phyloP scores from a whole-genome alignment of 805 yeast species.

The Kurtzmaniella cleridarum region DNA sequence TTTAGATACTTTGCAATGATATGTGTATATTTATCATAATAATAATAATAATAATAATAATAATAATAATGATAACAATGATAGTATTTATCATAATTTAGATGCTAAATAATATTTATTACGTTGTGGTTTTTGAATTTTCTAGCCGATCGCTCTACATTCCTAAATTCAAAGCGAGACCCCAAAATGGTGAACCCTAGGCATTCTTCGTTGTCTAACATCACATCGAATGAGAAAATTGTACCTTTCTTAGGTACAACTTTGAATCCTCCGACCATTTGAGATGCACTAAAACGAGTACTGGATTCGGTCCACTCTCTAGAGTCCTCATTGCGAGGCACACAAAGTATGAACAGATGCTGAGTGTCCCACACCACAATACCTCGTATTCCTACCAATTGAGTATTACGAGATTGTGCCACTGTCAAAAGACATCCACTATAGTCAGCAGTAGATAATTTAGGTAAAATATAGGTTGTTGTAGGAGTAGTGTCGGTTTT shows the following conservation, averaged over 20 bases:
- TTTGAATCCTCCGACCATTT: constrained; percentile 56
- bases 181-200: constrained; percentile 69
- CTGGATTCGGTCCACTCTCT: constrained; percentile 30
- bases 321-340: constrained; percentile 32
- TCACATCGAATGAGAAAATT: constrained; percentile 48
- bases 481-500: constrained; percentile 16
- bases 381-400: constrained; percentile 60
- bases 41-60: too few species aligned
- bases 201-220: constrained; percentile 12
- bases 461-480: constrained; percentile 37
- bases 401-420: constrained; percentile 48
- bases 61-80: too few species aligned
- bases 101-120: constrained; percentile 39
- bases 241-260: constrained; percentile 65
- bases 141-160: constrained; percentile 75
- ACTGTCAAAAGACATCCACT: constrained; percentile 71
- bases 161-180: constrained; percentile 66
- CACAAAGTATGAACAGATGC: constrained; percentile 59
- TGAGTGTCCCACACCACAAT: constrained; percentile 84
- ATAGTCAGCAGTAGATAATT: constrained; percentile 72
- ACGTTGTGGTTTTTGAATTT: constrained; percentile 81
- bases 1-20: not conserved
- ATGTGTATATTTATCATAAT: too few species aligned
- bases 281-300: constrained; percentile 19
- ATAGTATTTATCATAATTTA: not conserved